Conservation (phyloP, 2,329 filamentous ascomycete genomes). For the Fusarium sp. region DNA sequence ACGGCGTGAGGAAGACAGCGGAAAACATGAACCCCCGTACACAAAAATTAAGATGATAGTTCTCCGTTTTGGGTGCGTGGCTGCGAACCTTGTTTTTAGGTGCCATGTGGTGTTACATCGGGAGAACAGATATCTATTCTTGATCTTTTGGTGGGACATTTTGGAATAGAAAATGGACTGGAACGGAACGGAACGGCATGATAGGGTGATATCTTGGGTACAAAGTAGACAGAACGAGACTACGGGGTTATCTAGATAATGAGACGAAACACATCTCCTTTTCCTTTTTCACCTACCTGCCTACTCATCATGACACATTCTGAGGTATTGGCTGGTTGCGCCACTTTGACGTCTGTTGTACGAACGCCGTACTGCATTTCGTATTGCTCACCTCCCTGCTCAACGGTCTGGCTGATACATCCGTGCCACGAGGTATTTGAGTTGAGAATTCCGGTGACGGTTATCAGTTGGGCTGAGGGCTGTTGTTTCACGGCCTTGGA, state of each 20-base stretch:
- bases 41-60: conserved; percentile 1
- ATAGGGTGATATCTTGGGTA: conserved; percentile 9
- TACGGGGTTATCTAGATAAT: conserved; percentile 30
- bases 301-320: neutral
- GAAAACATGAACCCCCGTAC: conserved; percentile 6
- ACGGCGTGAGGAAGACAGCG: conserved; percentile 11
- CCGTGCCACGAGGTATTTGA: conserved; percentile 15
- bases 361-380: conserved; percentile 37
- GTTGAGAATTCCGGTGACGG: conserved; percentile 8
- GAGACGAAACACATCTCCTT: conserved; percentile 38
- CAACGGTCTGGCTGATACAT: conserved; percentile 14
- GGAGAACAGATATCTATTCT: conserved; percentile 31
- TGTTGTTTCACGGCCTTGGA: conserved; percentile 13
- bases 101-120: conserved; percentile 47
- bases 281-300: conserved; percentile 3
- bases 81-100: conserved; percentile 36
- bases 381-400: conserved; percentile 32
- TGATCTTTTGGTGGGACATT: conserved; percentile 7
- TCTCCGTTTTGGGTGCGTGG: conserved; percentile 38
- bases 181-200: conserved; percentile 8
- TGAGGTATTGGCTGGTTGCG: conserved; percentile 11
- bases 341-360: conserved; percentile 45
- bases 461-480: conserved; percentile 4
- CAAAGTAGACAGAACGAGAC: conserved; percentile 25
- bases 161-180: conserved; percentile 28